phyloP scores from a whole-genome alignment of 2,329 filamentous ascomycete genomes.

The Fusarium cyanostomum region DNA sequence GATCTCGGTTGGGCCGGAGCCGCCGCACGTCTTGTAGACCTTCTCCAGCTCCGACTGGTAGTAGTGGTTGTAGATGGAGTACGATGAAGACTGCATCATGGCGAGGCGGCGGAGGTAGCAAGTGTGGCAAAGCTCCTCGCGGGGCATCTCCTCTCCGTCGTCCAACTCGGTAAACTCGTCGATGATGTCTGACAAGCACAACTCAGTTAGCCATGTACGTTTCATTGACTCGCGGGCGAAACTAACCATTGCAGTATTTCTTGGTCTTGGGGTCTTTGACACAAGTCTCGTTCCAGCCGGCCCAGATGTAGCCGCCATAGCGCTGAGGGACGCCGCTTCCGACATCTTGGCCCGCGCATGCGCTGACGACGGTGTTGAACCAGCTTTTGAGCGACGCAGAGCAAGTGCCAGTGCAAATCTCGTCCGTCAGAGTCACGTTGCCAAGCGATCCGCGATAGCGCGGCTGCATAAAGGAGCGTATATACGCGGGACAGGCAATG shows the following conservation, averaged over 20 bases:
- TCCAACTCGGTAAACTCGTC: slow-evolving; percentile 24
- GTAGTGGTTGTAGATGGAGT: slow-evolving; percentile 34
- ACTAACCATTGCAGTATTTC: slow-evolving; percentile 32
- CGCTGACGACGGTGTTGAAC: slow-evolving; percentile 8
- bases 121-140: slow-evolving; percentile 35
- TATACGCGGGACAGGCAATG: background rate
- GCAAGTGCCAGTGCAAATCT: slow-evolving; percentile 7
- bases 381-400: slow-evolving; percentile 12
- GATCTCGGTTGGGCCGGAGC: slow-evolving; percentile 1
- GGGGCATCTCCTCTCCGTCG: slow-evolving; percentile 28
- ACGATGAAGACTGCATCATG: slow-evolving; percentile 39
- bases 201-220: background rate
- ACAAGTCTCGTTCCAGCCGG: slow-evolving; percentile 34
- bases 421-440: slow-evolving; percentile 13
- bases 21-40: slow-evolving; percentile 14
- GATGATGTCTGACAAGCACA: slow-evolving; percentile 18
- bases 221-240: background rate
- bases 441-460: background rate
- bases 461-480: background rate
- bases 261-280: slow-evolving; percentile 21
- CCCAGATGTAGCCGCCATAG: slow-evolving; percentile 19
- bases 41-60: slow-evolving; percentile 16
- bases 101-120: slow-evolving; percentile 33
- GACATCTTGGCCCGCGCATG: background rate
- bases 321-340: background rate